A percentile compares a stretch with the other conserved stretches of the same genome.
phyloP scores from a whole-genome alignment of 495 filamentous ascomycete species.

The Aspergillus funiculosus region DNA sequence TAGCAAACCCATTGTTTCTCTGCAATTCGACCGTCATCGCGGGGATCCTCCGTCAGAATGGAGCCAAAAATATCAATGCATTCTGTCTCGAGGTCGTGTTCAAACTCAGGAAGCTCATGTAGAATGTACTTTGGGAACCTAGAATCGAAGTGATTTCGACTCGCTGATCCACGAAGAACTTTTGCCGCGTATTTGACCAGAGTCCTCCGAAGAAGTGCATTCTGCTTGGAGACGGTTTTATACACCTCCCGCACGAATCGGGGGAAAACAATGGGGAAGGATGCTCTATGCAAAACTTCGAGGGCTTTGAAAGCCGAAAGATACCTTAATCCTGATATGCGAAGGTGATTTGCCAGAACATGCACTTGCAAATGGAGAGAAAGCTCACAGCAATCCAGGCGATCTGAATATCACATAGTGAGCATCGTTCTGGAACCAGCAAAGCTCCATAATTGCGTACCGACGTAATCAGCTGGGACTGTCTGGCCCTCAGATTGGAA shows the following conservation, averaged over 20 bases:
- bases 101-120: not conserved
- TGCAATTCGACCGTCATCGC: too few species aligned
- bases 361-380: constrained; percentile 5
- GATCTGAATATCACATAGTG: not conserved
- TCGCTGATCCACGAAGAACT: not conserved
- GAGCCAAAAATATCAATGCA: too few species aligned
- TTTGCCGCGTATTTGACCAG: not conserved
- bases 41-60: too few species aligned
- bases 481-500: not conserved
- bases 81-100: not conserved
- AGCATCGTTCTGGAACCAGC: not conserved
- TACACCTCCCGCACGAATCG: constrained; percentile 9
- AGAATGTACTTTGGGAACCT: not conserved
- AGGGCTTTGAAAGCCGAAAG: not conserved
- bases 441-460: not conserved
- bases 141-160: not conserved
- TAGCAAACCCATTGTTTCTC: too few species aligned
- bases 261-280: constrained; percentile 1
- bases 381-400: constrained; percentile 1
- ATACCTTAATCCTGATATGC: not conserved
- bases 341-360: not conserved
- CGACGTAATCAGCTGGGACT: not conserved
- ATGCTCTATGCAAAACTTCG: not conserved
- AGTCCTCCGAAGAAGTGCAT: not conserved
- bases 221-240: not conserved